These are phyloP conservation scores for Thuja plicata DNA, from an alignment of 83 land plant genomes.

Conservation along the genomic window DNA sequence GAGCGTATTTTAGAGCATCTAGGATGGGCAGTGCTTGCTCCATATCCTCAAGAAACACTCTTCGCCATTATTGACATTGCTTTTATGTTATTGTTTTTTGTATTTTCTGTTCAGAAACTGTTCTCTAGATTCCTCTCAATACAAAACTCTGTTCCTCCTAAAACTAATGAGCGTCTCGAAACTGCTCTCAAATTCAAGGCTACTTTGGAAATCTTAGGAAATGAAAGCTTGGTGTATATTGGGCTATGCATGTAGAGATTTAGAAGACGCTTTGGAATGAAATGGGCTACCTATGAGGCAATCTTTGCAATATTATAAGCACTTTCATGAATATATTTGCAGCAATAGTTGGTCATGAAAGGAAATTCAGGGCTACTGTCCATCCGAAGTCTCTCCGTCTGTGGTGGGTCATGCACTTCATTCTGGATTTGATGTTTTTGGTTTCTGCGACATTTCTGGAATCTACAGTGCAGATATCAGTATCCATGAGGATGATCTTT, in stretches of 20 bases:
- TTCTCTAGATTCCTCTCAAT: background rate
- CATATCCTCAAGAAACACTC: constrained; percentile 70
- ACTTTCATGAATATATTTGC: constrained; percentile 41
- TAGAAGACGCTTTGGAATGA: background rate
- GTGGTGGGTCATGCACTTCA: constrained; percentile 54
- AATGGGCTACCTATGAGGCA: constrained; percentile 42
- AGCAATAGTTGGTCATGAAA: constrained; percentile 62
- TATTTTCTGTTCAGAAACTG: constrained; percentile 26
- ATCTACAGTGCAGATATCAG: constrained; percentile 7
- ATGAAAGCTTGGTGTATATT: constrained; percentile 29
- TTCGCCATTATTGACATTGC: constrained; percentile 39
- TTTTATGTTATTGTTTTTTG: constrained; percentile 41
- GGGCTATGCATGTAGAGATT: constrained; percentile 37
- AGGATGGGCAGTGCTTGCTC: constrained; percentile 62
- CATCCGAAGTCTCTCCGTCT: constrained; percentile 63
- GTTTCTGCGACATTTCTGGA: constrained; percentile 24
- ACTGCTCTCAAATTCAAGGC: constrained; percentile 38
- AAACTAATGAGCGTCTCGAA: background rate
- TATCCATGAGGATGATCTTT: constrained; percentile 47
- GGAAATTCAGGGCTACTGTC: constrained; percentile 35
- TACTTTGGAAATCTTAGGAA: constrained; percentile 27
- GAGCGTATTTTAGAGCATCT: background rate
- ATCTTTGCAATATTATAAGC: constrained; percentile 50
- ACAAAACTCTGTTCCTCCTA: background rate
- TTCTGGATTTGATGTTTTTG: constrained; percentile 36